These are phyloP conservation scores for Penicillium sp. DNA, from an alignment of 2,329 filamentous ascomycete genomes.

Conservation along the genomic window DNA sequence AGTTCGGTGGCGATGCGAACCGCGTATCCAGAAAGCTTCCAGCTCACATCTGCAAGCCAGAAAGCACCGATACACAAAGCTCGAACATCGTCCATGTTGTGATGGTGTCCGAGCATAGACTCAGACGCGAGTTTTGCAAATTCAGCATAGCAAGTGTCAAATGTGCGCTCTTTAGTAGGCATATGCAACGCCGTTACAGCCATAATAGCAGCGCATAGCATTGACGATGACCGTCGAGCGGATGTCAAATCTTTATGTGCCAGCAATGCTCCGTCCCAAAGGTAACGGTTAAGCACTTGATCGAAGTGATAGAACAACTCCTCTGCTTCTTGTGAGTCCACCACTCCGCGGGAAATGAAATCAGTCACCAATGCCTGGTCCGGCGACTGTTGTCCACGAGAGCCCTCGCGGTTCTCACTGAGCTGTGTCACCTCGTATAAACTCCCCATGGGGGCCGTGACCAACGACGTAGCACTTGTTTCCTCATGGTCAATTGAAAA, in stretches of 20 bases:
- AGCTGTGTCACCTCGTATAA: slow-evolving; percentile 50
- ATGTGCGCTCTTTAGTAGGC: slow-evolving; percentile 45
- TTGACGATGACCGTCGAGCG: slow-evolving; percentile 48
- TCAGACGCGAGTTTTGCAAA: slow-evolving; percentile 53
- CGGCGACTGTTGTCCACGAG: slow-evolving; percentile 29
- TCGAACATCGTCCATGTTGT: slow-evolving; percentile 52
- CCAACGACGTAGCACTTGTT: slow-evolving; percentile 35
- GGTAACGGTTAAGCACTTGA: slow-evolving; percentile 41
- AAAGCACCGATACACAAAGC: slow-evolving; percentile 56
- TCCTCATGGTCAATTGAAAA: slow-evolving; percentile 39
- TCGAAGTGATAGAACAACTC: slow-evolving; percentile 43
- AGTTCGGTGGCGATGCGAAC: slow-evolving; percentile 45
- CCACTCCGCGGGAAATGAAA: slow-evolving; percentile 51
- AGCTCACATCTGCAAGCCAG: slow-evolving; percentile 55
- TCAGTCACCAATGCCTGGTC: slow-evolving; percentile 44
- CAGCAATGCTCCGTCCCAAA: slow-evolving; percentile 46
- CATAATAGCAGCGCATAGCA: slow-evolving; percentile 44
- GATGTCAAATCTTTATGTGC: slow-evolving; percentile 48
- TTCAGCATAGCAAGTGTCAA: slow-evolving; percentile 52
- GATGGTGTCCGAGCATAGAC: slow-evolving; percentile 53
- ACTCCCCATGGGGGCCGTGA: slow-evolving; percentile 48
- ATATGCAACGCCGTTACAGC: slow-evolving; percentile 53
- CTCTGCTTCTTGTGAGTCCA: slow-evolving; percentile 45
- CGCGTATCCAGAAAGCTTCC: slow-evolving; percentile 46
- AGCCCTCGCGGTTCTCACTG: slow-evolving; percentile 37